Base-by-base conservation (phyloP, 2,329 filamentous ascomycete genomes). In the Sporothrix variecibatus region DNA sequence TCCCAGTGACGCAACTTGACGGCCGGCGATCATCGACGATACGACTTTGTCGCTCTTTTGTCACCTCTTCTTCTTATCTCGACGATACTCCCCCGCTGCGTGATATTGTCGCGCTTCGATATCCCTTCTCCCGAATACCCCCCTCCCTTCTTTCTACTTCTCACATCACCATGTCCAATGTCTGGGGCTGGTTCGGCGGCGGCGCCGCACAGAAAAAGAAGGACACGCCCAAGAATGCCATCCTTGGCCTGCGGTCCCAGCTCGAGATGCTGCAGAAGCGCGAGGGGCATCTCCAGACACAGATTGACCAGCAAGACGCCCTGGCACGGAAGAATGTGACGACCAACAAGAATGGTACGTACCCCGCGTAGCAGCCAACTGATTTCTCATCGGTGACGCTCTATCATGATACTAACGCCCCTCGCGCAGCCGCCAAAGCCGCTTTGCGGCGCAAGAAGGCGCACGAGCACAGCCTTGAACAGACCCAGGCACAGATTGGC, bases 261-360 rank as follows among this genome's bases (percentile, higher is more conserved):
- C 88, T 98, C 62, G 95, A 98, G 79, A 98, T 98, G 95, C 88
- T 99, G 81, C 94, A 97, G 85, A 99, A 99, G 88, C 89, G 95
- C 75, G 95, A 98, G 87, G 93, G 90, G 83, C 94, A 98, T 81
- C 85, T 98, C 76, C 92, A 96, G 83, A 93, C 89, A 76, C 94
- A 97, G 86, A 97, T 98, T 86, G 92, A 94, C 34, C 94, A 98
- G 83, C 95, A 98, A 83, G 94, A 97, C 80, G 88, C 88, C 51
- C 89, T 97, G 78, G 96, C 96, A 62, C 89, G 93, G 83, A 98
- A 98, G 87, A 92, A 96, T 76, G 92, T 98, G 73, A 90, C 87
- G 79, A 88, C 92, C 75, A 98, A 98, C 86, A 98, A 98, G 85
- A 94, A 90, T 79, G 92, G 96, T 98, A 89, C 78, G 91, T 70